A percentile compares a stretch with the other conserved stretches of the same genome.
phyloP scores from a whole-genome alignment of 202 grass and related monocot species.

The Musa balbisiana region DNA sequence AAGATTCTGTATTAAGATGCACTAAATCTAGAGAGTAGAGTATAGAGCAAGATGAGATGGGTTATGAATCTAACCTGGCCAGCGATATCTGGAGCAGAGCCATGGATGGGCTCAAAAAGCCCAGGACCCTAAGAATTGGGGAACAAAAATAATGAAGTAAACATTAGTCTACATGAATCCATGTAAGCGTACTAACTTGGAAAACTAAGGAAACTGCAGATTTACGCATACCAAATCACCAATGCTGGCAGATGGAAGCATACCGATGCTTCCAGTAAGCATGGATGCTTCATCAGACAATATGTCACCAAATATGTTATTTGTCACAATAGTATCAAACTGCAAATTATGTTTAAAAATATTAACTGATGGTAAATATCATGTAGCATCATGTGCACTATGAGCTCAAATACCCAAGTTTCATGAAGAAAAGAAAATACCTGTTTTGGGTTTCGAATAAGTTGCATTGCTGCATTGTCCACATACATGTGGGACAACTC shows the following conservation, averaged over 20 bases:
- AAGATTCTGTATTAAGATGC: neutral
- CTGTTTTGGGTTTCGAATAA: constrained; percentile 92
- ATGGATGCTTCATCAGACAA: constrained; percentile 97
- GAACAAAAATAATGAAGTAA: neutral
- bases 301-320: constrained; percentile 97
- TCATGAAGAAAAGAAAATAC: constrained; percentile 26
- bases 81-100: constrained; percentile 91
- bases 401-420: neutral
- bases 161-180: neutral
- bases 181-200: neutral
- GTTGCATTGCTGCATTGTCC: constrained; percentile 93
- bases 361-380: neutral
- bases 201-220: neutral
- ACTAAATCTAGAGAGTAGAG: neutral
- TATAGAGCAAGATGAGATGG: neutral
- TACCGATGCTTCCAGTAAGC: constrained; percentile 96
- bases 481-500: constrained; percentile 92
- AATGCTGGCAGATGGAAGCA: constrained; percentile 93
- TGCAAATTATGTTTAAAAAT: constrained; percentile 27
- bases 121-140: constrained; percentile 52
- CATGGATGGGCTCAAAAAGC: constrained; percentile 91
- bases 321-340: constrained; percentile 93
- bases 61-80: constrained; percentile 50
- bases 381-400: neutral
- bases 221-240: constrained; percentile 60